Base-by-base conservation (phyloP, 2,329 filamentous ascomycete species). In the Penicillium freii region DNA sequence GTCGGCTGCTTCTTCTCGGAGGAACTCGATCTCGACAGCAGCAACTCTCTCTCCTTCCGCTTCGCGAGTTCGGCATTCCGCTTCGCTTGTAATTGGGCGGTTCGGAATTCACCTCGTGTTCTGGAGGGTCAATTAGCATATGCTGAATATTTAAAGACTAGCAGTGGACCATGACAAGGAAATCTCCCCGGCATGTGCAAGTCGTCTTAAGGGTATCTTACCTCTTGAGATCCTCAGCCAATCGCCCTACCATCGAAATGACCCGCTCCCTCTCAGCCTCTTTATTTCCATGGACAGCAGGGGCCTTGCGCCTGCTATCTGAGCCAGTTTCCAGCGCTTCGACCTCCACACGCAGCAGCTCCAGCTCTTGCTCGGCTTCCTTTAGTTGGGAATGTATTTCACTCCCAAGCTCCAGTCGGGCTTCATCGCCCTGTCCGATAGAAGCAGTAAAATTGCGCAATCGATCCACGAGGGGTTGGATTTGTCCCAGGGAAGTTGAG, bases 361-460 rank as follows among this genome's bases (percentile, higher is more conserved):
- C 92, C 62, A 94, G 83, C 58, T 96, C 91, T 61, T 95, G 91
- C 66, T 95, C 87, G 49, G 89, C 84, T 56, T 90, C 87, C 65
- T 90, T 88, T 59, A 97, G 76, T 19, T 84, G 83, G 68, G 90
- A 86, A 64, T 88, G 87, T 62, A 97, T 96, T 72, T 97, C 92
- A 23, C 84, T 81, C 62, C 86, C 85, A 34, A 97, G 83, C 75
- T 96, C 92, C 21, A 87, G 73, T 55, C 88, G 85, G 6, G 81
- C 80, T 61, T 85, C 82, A 79, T 87, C 76, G 81, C 89, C 80
- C 83, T 89, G 69, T 72, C 81, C 76, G 11, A 80, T 86, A 77
- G 76, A 88, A 77, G 76, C 87, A 74, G 70, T 87, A 69, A 87
- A 80, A 71, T 80, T 84, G 62, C 80, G 76, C 19, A 87, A 74